phyloP scores from a whole-genome alignment of 2,329 filamentous ascomycete species.

The Sporothrix brunneoviolacea region DNA sequence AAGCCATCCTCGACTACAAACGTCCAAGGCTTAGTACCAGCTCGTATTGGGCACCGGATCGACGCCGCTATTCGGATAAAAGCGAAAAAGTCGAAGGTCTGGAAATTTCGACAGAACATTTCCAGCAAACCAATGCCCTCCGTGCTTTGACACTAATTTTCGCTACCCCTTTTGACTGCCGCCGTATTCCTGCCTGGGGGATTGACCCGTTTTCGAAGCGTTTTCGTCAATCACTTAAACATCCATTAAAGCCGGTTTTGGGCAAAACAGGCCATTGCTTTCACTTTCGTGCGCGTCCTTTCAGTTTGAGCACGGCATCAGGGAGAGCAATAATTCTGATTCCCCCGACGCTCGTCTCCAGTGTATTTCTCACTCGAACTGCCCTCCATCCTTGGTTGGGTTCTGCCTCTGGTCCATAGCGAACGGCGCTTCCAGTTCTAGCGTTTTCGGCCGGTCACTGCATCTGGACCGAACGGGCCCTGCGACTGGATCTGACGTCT shows the following conservation, averaged over 20 bases:
- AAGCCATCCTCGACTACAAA: too few species aligned
- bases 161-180: neutral
- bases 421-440: neutral
- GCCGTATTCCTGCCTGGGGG: neutral
- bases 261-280: slow-evolving; percentile 1
- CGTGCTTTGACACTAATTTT: neutral
- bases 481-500: too few species aligned
- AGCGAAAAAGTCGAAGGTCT: neutral
- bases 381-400: neutral
- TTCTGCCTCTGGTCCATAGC: neutral
- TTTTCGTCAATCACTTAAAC: slow-evolving; percentile 6
- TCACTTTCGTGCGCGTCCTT: neutral
- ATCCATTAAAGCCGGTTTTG: slow-evolving; percentile 13
- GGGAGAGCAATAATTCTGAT: too few species aligned
- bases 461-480: neutral
- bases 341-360: neutral
- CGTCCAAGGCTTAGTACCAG: too few species aligned
- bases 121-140: neutral
- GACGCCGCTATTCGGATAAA: slow-evolving; percentile 1
- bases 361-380: neutral
- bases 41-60: too few species aligned
- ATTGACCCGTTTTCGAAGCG: neutral
- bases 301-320: neutral
- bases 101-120: neutral
- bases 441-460: neutral